Percentiles rank a stretch among this genome's conserved stretches.
phyloP scores from a whole-genome alignment of 345 rosid genomes.

The Erucastrum elatum region DNA sequence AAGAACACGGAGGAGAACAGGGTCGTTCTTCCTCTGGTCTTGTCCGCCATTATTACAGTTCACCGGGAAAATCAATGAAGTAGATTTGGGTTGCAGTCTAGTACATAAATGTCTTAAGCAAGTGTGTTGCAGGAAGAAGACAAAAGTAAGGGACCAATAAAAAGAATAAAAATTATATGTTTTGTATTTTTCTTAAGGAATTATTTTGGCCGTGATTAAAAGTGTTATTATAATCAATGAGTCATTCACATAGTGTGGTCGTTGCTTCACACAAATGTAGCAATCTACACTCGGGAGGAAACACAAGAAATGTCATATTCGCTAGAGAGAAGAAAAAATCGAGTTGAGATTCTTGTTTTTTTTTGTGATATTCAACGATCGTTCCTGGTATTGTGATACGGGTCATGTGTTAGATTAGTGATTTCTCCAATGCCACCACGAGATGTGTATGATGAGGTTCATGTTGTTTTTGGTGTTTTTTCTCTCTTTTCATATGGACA shows the following conservation, averaged over 20 bases:
- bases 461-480: neutral
- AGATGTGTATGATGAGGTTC: neutral
- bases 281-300: neutral
- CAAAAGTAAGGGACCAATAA: neutral
- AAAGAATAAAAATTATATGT: neutral
- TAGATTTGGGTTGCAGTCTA: neutral
- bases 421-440: neutral
- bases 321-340: neutral
- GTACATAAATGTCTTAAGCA: neutral
- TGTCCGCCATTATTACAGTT: conserved; percentile 16
- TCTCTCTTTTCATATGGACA: neutral
- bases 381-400: neutral
- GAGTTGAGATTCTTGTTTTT: neutral
- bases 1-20: neutral
- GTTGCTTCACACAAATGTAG: neutral
- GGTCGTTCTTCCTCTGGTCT: neutral
- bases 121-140: conserved; percentile 8
- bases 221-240: neutral
- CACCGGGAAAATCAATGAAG: neutral
- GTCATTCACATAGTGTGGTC: neutral
- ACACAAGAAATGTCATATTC: neutral
- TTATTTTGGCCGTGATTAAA: neutral
- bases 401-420: neutral
- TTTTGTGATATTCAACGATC: neutral
- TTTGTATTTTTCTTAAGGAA: neutral